These are phyloP conservation scores for Jamesozyma gamospora DNA, from an alignment of 805 yeast genomes.

Conservation along the genomic window DNA sequence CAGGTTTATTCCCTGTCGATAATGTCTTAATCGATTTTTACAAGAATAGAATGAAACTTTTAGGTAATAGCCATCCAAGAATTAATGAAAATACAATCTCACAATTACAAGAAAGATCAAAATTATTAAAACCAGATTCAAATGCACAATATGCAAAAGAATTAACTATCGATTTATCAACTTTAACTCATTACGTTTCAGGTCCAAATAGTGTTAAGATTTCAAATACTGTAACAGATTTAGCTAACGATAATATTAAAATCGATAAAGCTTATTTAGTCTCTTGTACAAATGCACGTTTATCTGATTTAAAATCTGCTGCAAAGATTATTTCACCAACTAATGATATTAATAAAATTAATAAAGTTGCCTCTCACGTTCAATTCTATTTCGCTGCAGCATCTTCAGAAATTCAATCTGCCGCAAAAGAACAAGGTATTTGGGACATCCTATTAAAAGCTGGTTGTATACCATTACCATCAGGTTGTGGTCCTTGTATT, in stretches of 20 bases:
- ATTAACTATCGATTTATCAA: slow-evolving; percentile 64
- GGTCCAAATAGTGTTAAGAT: slow-evolving; percentile 98
- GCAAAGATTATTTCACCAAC: slow-evolving; percentile 62
- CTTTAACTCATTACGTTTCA: slow-evolving; percentile 79
- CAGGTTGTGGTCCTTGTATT: slow-evolving; percentile 99
- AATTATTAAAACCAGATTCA: slow-evolving; percentile 41
- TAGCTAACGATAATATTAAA: slow-evolving; percentile 61
- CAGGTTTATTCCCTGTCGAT: slow-evolving; percentile 97
- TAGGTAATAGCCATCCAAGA: slow-evolving; percentile 72
- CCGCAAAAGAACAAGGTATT: slow-evolving; percentile 84
- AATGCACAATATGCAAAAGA: slow-evolving; percentile 87
- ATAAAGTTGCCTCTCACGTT: slow-evolving; percentile 77
- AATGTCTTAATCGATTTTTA: slow-evolving; percentile 69
- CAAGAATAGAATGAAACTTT: slow-evolving; percentile 41
- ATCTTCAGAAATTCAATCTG: slow-evolving; percentile 82
- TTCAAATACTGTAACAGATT: slow-evolving; percentile 64
- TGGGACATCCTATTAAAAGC: slow-evolving; percentile 87
- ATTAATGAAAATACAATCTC: slow-evolving; percentile 54
- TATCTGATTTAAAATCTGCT: slow-evolving; percentile 89
- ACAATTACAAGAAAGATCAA: slow-evolving; percentile 15
- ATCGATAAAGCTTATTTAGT: slow-evolving; percentile 93
- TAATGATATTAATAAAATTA: slow-evolving; percentile 26
- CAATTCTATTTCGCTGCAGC: slow-evolving; percentile 98
- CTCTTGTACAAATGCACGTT: slow-evolving; percentile 94
- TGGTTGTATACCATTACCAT: slow-evolving; percentile 90